Base-by-base conservation (phyloP, 306 rosid species). In the Prinsepia uniflora region DNA sequence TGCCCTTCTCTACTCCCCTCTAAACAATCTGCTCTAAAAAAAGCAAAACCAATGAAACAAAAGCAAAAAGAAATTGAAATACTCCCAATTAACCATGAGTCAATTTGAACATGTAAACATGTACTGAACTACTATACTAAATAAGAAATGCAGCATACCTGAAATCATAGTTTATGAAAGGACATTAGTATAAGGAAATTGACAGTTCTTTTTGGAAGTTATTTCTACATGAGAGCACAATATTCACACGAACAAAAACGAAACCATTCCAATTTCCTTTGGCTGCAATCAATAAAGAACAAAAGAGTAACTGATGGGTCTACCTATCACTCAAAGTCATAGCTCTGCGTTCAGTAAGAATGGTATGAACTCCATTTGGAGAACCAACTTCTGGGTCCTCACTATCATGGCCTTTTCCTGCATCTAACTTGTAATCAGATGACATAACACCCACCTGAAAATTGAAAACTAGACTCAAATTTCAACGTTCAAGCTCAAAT, bases 261-360 rank as follows among this genome's bases (percentile, higher is more conserved):
- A 52, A 39, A 18, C 1, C 4, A 18, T 3, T 67, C 49, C 36
- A 20, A 14, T 40, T 41, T 68, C 5, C 36, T 18, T 18, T 57
- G 56, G 42, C 41, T 48, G 8, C 20, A 18, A 67, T 12, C 63
- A 62, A 45, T 6, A 44, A 14, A 52, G 30, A 58, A n/a, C n/a
- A 44, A 30, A 30, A 71, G 65, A 75, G 67, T 6, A 81, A 46
- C 49, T 49, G 48, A 39, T 63, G 50, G 48, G 3, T 40, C 10
- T 65, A 89, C 96, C 91, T 86, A 75, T 87, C 90, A 24, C 55
- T 70, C 44, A 70, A n/a, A 68, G 53, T 79, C 81, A 84, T 65
- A 79, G 84, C 70, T 83, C 89, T 85, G 60, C 87, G 91, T 52
- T 81, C 96, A 5, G 85, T 79, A 80, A 74, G 71, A 65, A 80